These are phyloP conservation scores for Rhododendron williamsianum DNA, from an alignment of 148 eudicot genomes.

Conservation along the genomic window DNA sequence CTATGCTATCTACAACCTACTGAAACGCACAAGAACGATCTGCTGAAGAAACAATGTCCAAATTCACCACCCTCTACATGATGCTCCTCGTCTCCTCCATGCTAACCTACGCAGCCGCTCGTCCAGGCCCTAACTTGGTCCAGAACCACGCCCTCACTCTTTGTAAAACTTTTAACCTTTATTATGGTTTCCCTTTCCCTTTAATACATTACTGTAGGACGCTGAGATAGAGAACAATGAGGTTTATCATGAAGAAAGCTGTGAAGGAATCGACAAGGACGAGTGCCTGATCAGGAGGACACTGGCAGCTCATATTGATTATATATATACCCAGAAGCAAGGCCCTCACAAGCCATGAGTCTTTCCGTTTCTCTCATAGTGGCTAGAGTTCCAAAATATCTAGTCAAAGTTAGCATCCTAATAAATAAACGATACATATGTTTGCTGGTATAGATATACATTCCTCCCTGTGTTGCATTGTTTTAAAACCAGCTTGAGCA, in stretches of 20 bases:
- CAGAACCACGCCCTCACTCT: not conserved
- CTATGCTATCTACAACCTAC: not conserved
- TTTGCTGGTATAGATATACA: not conserved
- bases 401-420: not conserved
- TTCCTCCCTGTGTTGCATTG: not conserved
- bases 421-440: not conserved
- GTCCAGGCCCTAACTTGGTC: conserved; percentile 3
- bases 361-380: not conserved
- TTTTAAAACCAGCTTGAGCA: not conserved
- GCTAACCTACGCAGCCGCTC: conserved; percentile 10
- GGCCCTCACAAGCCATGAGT: not conserved
- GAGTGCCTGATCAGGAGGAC: conserved; percentile 16
- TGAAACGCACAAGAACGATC: conserved; percentile 1
- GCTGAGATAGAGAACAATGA: not conserved
- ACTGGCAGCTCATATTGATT: conserved; percentile 13
- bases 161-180: not conserved
- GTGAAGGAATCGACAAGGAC: conserved; percentile 7
- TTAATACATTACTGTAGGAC: not conserved
- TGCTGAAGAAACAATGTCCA: conserved; percentile 13
- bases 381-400: not conserved
- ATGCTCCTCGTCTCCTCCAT: conserved; percentile 7
- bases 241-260: not conserved
- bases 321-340: conserved; percentile 13
- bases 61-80: conserved; percentile 13
- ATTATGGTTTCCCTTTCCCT: not conserved